Evolutionary conservation across 345 rosid species (phyloP), one percentile per base, ranked within the genome.

Genomic region (Gossypium stocksii): DNA sequence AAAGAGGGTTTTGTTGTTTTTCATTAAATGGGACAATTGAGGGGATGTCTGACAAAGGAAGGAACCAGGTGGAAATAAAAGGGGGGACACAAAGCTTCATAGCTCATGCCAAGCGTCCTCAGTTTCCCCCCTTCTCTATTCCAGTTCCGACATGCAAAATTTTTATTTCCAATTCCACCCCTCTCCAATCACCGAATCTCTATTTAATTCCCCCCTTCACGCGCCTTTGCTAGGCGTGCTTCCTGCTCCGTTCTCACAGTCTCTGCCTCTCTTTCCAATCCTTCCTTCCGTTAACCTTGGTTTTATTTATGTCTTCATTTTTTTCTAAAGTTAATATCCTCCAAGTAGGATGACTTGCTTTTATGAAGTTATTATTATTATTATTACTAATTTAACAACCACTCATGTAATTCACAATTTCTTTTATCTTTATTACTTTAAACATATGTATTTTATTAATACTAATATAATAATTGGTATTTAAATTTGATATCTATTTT

Each of bases 21-120:
- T 1, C 0, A 17, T 43, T 65, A 44, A 22, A 3, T 16, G 66
- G 43, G 59, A 54, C 0, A 7, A 12, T 49, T 68, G 49, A 3
- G 44, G 72, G 43, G 8, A 4, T 48, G 72, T 67, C 52, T 68
- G 58, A 15, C 25, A 23, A 68, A 10, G 43, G 10, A 48, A 53
- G 16, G 44, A 44, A 34, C 79, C 80, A 80, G 58, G 51, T 80
- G 84, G 78, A 22, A 2, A 46, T 10, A 68, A 4, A 60, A 74
- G 78, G 80, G n/a, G 15, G 27, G 53, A 60, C 14, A 27, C 63
- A 59, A 19, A 8, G 27, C 27, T 56, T 22, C 60, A 20, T 56
- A 7, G 27, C 27, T 59, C 76, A 43, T 51, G 87, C 84, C 88
- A 87, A 70, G 83, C 85, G 80, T 83, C 79, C 25, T 34, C 78